Percentiles rank a stretch among this genome's conserved stretches.
These are phyloP conservation scores for Leishmania mexicana DNA, from an alignment of 208 protist genomes.

Conservation along the genomic window DNA sequence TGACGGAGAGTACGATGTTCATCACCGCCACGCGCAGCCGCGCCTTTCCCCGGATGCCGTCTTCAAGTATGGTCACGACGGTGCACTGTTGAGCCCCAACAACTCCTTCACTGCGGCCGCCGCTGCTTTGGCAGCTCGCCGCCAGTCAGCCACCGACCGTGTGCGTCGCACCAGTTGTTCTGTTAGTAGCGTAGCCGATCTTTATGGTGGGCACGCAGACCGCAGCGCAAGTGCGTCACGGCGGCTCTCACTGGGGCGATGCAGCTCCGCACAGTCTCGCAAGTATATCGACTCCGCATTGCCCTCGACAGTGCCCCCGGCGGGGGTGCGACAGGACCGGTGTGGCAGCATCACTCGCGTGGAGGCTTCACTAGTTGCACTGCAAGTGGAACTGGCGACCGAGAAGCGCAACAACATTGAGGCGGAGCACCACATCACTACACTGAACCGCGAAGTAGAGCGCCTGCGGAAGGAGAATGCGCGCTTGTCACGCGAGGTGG, in stretches of 20 bases:
- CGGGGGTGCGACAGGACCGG: slow-evolving; percentile 4
- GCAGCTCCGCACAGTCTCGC: background rate
- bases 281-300: background rate
- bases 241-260: background rate
- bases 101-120: background rate
- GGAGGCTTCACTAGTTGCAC: slow-evolving; percentile 37
- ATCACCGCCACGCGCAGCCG: background rate
- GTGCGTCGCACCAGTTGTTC: slow-evolving; percentile 3
- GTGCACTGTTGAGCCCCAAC: background rate
- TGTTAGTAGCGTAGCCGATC: background rate
- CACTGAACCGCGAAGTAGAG: slow-evolving; percentile 51
- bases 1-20: background rate
- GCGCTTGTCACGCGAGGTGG: slow-evolving; percentile 29
- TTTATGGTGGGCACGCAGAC: background rate
- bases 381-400: slow-evolving; percentile 67
- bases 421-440: slow-evolving; percentile 52
- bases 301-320: background rate
- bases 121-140: background rate
- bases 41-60: background rate
- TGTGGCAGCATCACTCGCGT: slow-evolving; percentile 37
- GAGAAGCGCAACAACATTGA: slow-evolving; percentile 83
- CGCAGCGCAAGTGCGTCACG: background rate
- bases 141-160: background rate
- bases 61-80: background rate
- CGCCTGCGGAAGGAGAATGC: slow-evolving; percentile 49